These are phyloP conservation scores for Termitomyces sp. DNA, from an alignment of 1,284 basidiomycete genomes.

Conservation along the genomic window DNA sequence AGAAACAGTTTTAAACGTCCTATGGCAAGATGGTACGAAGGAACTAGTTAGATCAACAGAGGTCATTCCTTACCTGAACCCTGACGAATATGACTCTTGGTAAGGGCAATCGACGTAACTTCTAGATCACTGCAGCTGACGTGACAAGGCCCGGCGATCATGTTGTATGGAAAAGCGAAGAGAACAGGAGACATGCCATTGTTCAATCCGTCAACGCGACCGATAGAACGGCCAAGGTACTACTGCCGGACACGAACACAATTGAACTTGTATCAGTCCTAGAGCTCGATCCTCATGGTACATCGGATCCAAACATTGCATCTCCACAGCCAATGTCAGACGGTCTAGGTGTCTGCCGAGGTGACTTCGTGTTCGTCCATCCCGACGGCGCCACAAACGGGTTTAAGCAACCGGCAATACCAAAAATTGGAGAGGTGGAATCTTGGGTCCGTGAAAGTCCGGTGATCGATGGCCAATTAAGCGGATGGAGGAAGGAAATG, in stretches of 20 bases:
- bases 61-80: conserved; percentile 78
- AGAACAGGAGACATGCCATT: conserved; percentile 61
- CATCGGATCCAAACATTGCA: conserved; percentile 43
- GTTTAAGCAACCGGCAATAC: conserved; percentile 58
- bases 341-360: conserved; percentile 75
- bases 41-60: conserved; percentile 58
- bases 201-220: conserved; percentile 75
- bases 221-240: conserved; percentile 67
- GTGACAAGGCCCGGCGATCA: conserved; percentile 81
- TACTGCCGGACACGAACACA: conserved; percentile 47
- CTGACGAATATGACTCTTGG: conserved; percentile 86
- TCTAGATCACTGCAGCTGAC: conserved; percentile 11
- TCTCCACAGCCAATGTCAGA: conserved; percentile 41
- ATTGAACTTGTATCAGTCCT: conserved; percentile 75
- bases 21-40: conserved; percentile 84
- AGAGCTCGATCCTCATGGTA: conserved; percentile 83
- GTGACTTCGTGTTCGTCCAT: conserved; percentile 83
- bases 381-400: conserved; percentile 63
- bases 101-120: conserved; percentile 30
- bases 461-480: conserved; percentile 44
- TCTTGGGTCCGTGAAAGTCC: conserved; percentile 67
- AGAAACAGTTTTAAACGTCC: conserved; percentile 61
- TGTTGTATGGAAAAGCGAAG: conserved; percentile 81
- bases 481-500: conserved; percentile 69
- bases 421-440: conserved; percentile 76